Evolutionary conservation across 352 stramenopile species (phyloP).

Genomic region (Phytophthora pinifolia): DNA sequence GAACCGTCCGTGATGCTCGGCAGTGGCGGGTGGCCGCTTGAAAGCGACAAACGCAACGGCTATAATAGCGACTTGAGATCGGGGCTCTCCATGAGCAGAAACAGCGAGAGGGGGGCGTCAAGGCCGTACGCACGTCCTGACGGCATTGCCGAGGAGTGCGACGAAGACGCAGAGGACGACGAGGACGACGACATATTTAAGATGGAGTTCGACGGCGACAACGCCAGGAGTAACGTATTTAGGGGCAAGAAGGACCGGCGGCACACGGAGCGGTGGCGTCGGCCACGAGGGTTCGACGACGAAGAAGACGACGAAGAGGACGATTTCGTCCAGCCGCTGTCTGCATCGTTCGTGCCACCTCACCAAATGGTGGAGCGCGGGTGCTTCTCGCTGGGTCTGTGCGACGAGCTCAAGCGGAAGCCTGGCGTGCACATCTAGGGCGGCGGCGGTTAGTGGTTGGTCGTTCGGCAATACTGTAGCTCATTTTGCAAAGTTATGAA

Average conservation of each 20-base stretch:
- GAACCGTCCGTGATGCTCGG: slow-evolving; percentile 54
- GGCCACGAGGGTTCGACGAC: slow-evolving; percentile 22
- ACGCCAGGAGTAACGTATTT: slow-evolving; percentile 29
- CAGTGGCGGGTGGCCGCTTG: slow-evolving; percentile 22
- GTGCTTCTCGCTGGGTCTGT: slow-evolving; percentile 72
- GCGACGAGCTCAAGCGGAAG: slow-evolving; percentile 69
- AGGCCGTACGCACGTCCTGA: slow-evolving; percentile 19
- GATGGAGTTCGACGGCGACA: slow-evolving; percentile 65
- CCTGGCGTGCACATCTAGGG: slow-evolving; percentile 26
- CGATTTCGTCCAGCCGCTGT: slow-evolving; percentile 36
- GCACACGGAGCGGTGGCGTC: slow-evolving; percentile 10
- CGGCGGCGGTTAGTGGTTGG: slow-evolving; percentile 7
- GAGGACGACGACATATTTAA: slow-evolving; percentile 74
- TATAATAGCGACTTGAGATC: slow-evolving; percentile 1
- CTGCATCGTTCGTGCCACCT: slow-evolving; percentile 71
- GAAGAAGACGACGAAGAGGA: slow-evolving; percentile 27
- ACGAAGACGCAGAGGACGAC: slow-evolving; percentile 39
- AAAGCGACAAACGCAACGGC: slow-evolving; percentile 29
- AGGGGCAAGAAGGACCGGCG: slow-evolving; percentile 15
- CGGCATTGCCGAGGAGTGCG: slow-evolving; percentile 35
- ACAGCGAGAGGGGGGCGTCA: slow-evolving; percentile 14
- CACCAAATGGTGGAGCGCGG: slow-evolving; percentile 72
- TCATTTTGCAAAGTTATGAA: no score
- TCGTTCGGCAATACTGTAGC: no score
- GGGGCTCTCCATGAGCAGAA: slow-evolving; percentile 3